Conservation (phyloP, 371 early-diverging fungal genomes). For the Zychaea mexicana region DNA sequence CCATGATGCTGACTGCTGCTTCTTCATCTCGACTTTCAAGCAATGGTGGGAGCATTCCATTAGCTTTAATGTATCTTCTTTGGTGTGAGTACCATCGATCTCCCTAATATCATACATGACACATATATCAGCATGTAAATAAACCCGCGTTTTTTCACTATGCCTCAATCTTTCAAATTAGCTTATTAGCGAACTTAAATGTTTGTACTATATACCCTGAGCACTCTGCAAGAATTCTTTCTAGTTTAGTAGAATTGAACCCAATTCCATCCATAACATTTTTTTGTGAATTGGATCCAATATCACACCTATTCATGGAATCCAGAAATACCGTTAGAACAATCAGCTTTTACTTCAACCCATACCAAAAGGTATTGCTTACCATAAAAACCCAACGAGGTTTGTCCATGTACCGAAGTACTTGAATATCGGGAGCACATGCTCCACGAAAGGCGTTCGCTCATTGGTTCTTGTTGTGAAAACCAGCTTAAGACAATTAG, state of each 20-base stretch:
- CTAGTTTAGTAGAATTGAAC: not conserved
- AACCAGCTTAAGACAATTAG: too few species aligned
- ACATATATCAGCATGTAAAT: too few species aligned
- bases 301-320: conserved; percentile 24
- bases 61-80: not conserved
- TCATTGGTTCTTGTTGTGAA: too few species aligned
- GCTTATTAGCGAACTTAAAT: too few species aligned
- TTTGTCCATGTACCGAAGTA: too few species aligned
- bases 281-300: conserved; percentile 10
- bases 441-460: too few species aligned
- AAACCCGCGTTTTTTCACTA: not conserved
- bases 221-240: conserved; percentile 4
- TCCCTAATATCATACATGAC: too few species aligned
- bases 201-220: conserved; percentile 2
- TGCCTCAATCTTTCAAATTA: not conserved
- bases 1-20: not conserved
- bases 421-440: too few species aligned
- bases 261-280: conserved; percentile 24
- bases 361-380: not conserved
- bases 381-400: conserved; percentile 33
- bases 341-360: not conserved
- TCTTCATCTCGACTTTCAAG: not conserved
- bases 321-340: not conserved
- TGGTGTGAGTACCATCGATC: not conserved
- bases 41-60: not conserved